These are phyloP conservation scores for Yarrowia keelungensis DNA, from an alignment of 805 yeast species.

Conservation along the genomic window DNA sequence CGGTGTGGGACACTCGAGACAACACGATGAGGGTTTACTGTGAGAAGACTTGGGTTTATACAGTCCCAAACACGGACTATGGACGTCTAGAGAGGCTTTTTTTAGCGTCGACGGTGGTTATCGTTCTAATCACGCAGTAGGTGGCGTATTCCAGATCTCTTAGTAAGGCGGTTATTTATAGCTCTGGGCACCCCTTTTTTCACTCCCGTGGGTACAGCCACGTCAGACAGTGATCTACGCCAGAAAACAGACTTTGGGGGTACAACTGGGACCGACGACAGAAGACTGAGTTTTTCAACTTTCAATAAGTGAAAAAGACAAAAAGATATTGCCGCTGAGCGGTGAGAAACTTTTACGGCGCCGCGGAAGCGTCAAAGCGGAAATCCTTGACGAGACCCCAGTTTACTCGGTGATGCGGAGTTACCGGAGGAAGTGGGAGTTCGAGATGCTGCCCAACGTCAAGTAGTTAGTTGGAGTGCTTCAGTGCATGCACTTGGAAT, in stretches of 20 bases:
- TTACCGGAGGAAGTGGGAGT: background rate
- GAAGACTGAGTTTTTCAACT: too few relatives aligned
- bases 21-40: too few relatives aligned
- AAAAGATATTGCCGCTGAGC: background rate
- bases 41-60: background rate
- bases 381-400: conserved; percentile 18
- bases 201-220: conserved; percentile 4
- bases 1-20: background rate
- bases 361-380: conserved; percentile 24
- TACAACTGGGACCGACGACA: conserved; percentile 1
- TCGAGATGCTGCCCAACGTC: background rate
- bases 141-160: too few relatives aligned
- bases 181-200: conserved; percentile 11
- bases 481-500: background rate
- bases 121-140: too few relatives aligned
- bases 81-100: too few relatives aligned
- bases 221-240: conserved; percentile 33
- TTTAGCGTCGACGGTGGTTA: too few relatives aligned
- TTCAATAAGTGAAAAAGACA: conserved; percentile 2
- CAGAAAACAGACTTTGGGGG: background rate
- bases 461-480: background rate
- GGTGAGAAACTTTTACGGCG: conserved; percentile 6
- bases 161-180: background rate
- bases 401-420: conserved; percentile 17
- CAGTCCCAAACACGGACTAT: background rate